Evolutionary conservation across 805 yeast genomes (phyloP).

Genomic region (Saturnispora gosingensis): DNA sequence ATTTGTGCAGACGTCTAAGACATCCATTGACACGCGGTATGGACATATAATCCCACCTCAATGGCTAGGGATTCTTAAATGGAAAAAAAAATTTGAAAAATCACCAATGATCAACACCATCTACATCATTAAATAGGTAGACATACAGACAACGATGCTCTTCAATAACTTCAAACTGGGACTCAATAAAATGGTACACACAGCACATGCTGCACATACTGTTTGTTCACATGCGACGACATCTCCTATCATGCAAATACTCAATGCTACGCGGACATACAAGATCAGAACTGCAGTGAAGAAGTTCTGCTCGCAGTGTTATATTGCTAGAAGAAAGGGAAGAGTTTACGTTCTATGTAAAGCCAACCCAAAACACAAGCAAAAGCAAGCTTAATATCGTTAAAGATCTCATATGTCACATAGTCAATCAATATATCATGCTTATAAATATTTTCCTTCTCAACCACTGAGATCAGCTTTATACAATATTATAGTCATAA

Average conservation of each 20-base stretch:
- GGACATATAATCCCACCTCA: neutral
- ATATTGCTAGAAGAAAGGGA: conserved; percentile 90
- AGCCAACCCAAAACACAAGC: conserved; percentile 87
- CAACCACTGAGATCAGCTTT: neutral
- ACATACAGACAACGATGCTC: conserved; percentile 12
- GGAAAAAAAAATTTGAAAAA: neutral
- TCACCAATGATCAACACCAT: neutral
- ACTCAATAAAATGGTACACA: conserved; percentile 15
- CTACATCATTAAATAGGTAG: neutral
- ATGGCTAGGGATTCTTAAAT: neutral
- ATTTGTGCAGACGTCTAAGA: neutral
- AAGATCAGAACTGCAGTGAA: conserved; percentile 90
- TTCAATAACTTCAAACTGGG: conserved; percentile 22
- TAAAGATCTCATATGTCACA: neutral
- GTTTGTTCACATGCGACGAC: conserved; percentile 6
- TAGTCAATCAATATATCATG: neutral
- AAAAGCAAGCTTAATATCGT: conserved; percentile 61
- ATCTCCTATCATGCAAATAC: conserved; percentile 12
- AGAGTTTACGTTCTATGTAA: conserved; percentile 90
- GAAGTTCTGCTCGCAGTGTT: conserved; percentile 87
- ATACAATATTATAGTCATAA: neutral
- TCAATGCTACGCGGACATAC: conserved; percentile 50
- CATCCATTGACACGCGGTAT: neutral
- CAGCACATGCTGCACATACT: conserved; percentile 7
- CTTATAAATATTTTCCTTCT: neutral